A percentile compares a stretch with the other conserved stretches of the same genome.
Conservation (phyloP, 116 monocot genomes). For the Phalaenopsis hybrid region DNA sequence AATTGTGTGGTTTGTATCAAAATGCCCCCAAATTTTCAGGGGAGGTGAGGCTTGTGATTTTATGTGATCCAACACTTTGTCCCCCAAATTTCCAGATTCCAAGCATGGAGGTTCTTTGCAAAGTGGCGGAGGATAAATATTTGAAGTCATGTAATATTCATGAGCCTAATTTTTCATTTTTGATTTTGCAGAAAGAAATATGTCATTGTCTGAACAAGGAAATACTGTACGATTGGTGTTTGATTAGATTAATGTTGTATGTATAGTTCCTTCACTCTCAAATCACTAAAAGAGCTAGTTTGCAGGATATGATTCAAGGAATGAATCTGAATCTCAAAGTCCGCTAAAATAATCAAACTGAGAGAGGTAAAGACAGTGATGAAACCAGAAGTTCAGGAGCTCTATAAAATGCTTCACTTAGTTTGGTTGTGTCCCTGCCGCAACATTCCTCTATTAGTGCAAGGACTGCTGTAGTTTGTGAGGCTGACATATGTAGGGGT, state of each 20-base stretch:
- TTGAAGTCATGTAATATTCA: constrained; percentile 47
- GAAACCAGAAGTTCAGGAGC: neutral
- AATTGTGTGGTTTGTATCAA: too few relatives aligned
- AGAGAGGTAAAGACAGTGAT: neutral
- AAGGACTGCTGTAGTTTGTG: constrained; percentile 28
- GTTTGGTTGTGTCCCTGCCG: constrained; percentile 20
- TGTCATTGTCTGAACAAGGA: constrained; percentile 24
- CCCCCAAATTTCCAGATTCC: constrained; percentile 33
- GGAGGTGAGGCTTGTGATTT: constrained; percentile 36
- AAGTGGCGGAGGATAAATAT: constrained; percentile 47
- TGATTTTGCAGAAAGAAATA: constrained; percentile 47
- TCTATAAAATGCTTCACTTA: constrained; percentile 9
- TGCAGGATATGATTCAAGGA: neutral
- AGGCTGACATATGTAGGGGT: constrained; percentile 73
- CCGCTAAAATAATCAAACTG: neutral
- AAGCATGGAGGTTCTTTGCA: constrained; percentile 31
- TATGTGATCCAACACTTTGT: constrained; percentile 12
- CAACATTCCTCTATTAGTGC: constrained; percentile 22
- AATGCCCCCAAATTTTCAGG: constrained; percentile 6
- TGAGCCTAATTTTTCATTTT: constrained; percentile 24
- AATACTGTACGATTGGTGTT: neutral
- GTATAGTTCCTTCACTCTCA: neutral
- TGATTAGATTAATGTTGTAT: neutral
- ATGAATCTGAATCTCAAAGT: neutral
- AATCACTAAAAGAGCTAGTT: neutral